Evolutionary conservation across 257 asterid species (phyloP), one percentile per base, ranked within the genome.

Genomic region (Asclepias syriaca): DNA sequence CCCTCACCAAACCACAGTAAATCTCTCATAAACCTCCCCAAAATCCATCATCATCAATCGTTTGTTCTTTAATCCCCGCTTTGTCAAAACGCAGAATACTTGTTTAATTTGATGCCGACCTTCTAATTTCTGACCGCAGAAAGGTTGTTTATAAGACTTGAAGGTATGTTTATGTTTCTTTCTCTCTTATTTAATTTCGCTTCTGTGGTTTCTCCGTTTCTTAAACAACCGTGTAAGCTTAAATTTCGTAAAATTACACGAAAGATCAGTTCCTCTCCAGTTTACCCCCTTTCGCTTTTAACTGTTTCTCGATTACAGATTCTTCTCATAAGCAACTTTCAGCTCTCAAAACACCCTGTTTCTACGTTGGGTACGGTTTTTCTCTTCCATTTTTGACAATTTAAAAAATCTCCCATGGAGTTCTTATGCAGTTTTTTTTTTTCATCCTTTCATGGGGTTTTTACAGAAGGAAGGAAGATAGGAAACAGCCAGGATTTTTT

Each of bases 291-390:
- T 34, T 65, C n/a, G 8, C 16, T 12, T 48, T 37, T 63, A 29
- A 58, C 50, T 61, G 55, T 46, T 11, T 19, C 32, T 24, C 37
- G 67, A 6, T 24, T 74, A 19, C 46, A 57, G 66, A 40, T 16
- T 63, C 50, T 72, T 27, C 59, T 18, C 1, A 3, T 9, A 65
- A 49, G 13, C 54, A 39, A 85, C 84, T 67, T 66, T 84, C 21
- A 21, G 45, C 77, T 78, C 78, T 81, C 82, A 27, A 83, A 66
- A 77, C 59, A 48, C 15, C 57, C 46, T 9, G 19, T 75, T 65
- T 40, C 61, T 16, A 8, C 12, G 12, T 69, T 61, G 22, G 69
- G 69, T 56, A 27, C 61, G 21, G 9, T 37, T 21, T 3, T 60
- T 37, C 39, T 32, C 24, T 19, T 19, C 9, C 9, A 37, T 29